phyloP scores from a whole-genome alignment of 202 grass and related monocot genomes.

The Dendrocalamus latiflorus region DNA sequence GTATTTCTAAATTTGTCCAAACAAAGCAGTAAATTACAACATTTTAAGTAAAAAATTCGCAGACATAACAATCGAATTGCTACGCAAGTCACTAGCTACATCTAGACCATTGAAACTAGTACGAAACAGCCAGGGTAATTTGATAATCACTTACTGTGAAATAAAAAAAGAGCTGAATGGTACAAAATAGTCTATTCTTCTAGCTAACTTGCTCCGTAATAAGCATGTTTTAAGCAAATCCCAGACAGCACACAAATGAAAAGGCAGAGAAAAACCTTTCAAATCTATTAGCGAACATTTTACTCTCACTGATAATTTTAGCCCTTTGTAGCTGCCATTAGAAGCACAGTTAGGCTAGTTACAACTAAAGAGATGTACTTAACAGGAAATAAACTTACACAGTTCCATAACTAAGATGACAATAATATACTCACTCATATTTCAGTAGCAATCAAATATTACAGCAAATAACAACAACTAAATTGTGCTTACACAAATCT shows the following conservation, averaged over 20 bases:
- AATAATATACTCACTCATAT: background rate
- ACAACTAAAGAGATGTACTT: background rate
- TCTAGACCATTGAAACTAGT: background rate
- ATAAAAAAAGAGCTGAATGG: background rate
- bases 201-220: background rate
- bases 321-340: too few species aligned
- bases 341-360: background rate
- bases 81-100: background rate
- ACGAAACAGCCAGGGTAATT: background rate
- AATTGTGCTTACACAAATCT: background rate
- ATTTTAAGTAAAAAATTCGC: background rate
- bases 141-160: background rate
- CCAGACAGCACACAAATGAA: background rate
- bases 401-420: background rate
- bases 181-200: background rate
- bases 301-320: background rate
- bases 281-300: background rate
- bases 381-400: background rate
- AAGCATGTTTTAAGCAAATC: background rate
- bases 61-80: background rate
- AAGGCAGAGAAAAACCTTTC: background rate
- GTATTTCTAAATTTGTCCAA: slow-evolving; percentile 3
- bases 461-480: background rate
- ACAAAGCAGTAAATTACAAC: background rate
- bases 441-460: background rate